These are phyloP conservation scores for Lactarius psammicola DNA, from an alignment of 768 basidiomycete species.

Conservation along the genomic window DNA sequence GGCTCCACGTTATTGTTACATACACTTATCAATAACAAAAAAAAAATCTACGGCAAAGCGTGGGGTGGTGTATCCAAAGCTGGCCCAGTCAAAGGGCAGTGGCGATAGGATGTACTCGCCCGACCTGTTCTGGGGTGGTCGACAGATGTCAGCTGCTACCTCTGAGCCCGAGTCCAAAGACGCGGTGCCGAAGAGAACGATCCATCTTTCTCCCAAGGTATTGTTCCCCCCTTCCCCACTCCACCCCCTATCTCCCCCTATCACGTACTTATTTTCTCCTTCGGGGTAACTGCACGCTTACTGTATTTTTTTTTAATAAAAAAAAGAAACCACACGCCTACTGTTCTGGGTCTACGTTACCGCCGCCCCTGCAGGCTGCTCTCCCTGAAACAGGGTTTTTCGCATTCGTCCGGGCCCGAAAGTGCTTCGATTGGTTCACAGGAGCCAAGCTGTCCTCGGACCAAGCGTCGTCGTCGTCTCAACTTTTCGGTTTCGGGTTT, in stretches of 20 bases:
- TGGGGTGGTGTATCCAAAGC: constrained; percentile 40
- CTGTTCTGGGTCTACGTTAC: background rate
- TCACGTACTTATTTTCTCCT: background rate
- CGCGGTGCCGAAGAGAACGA: constrained; percentile 5
- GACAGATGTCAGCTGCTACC: constrained; percentile 33
- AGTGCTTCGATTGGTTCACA: constrained; percentile 2
- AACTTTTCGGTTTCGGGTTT: constrained; percentile 2
- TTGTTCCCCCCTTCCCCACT: background rate
- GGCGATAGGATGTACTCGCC: constrained; percentile 36
- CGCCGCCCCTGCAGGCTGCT: background rate
- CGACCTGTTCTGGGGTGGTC: constrained; percentile 42
- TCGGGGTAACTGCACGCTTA: background rate
- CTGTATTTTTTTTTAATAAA: background rate
- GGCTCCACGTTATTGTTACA: constrained; percentile 14
- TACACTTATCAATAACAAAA: constrained; percentile 19
- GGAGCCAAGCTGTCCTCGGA: constrained; percentile 7
- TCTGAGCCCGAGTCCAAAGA: constrained; percentile 14
- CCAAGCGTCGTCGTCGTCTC: background rate
- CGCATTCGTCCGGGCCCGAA: background rate
- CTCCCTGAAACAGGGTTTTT: background rate
- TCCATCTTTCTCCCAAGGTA: constrained; percentile 12
- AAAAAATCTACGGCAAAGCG: constrained; percentile 24
- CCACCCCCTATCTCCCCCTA: background rate
- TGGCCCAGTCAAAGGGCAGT: constrained; percentile 41
- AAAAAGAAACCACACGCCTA: background rate